Conservation (phyloP, 2,329 filamentous ascomycete genomes). For the Exophiala spinifera region DNA sequence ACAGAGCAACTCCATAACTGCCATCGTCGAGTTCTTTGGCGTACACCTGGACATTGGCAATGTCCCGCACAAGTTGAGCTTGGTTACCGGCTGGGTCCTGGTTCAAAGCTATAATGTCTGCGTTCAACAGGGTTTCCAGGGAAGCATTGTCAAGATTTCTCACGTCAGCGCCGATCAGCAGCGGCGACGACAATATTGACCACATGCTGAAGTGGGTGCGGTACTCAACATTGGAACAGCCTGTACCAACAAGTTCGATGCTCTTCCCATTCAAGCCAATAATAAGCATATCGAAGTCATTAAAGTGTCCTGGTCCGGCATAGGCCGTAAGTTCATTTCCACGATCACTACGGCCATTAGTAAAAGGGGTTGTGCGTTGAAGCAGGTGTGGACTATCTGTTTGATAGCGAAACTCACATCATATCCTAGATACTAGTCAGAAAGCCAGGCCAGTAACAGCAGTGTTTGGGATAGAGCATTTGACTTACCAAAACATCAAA, state of each 20-base stretch:
- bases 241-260: constrained; percentile 39
- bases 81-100: constrained; percentile 5
- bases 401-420: too few species aligned
- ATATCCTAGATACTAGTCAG: too few species aligned
- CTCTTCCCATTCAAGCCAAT: constrained; percentile 44
- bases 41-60: background rate
- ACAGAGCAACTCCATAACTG: background rate
- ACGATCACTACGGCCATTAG: constrained; percentile 28
- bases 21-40: background rate
- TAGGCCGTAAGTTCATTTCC: constrained; percentile 35
- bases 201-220: constrained; percentile 53
- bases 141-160: background rate
- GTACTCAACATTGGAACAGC: constrained; percentile 38
- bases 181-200: constrained; percentile 50
- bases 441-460: too few species aligned
- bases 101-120: constrained; percentile 6
- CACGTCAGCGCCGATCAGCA: constrained; percentile 48
- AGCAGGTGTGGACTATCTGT: too few species aligned
- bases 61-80: background rate
- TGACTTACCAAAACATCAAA: background rate
- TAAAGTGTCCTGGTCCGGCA: constrained; percentile 53
- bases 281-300: constrained; percentile 52
- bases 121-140: too few species aligned
- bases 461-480: too few species aligned
- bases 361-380: too few species aligned